Evolutionary conservation across 345 rosid species (phyloP), one percentile per base, ranked within the genome.

Genomic region (Linum trigynum): DNA sequence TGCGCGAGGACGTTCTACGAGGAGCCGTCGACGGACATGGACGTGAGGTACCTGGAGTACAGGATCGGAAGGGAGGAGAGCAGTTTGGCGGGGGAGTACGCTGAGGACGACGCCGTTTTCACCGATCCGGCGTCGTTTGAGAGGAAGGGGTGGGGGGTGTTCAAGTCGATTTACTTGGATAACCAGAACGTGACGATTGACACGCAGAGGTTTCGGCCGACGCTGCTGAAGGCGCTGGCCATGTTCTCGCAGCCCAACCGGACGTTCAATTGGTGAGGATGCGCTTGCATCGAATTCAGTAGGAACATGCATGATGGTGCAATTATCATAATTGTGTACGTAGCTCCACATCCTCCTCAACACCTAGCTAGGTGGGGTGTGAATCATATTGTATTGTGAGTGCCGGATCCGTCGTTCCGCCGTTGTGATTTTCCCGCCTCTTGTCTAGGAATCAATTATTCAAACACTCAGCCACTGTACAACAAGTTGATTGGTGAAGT

Each of bases 1-100:
- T 62, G 81, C 0, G 84, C 87, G 1, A 83, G 67, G 62, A 48
- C 67, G 1, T 80, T 65, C 51, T 89, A 82, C 48, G 82, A 63
- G 56, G 79, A 76, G 38, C 97, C 94, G 2, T 70, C 89, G 1
- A 81, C 77, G 68, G 81, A 57, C 10, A 89, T 87, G 98, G 75
- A 80, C 32, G 50, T 92, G 65, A 73, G 79, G 60, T 87, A 92
- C 62, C 42, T 89, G 71, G 88, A 85, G 16, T 89, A 89, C 55
- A 78, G 72, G 71, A 86, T 92, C 17, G 39, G 17, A 56, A 35
- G 70, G 15, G 76, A 78, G 61, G 97, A 92, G 78, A 92, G 98
- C 73, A 76, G 51, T 3, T 45, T 45, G 51, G 7, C 51, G 0
- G 51, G 12, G 51, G 2, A 45, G 51, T 45, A 45, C 51, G 2